phyloP scores from a whole-genome alignment of 371 early-diverging fungal genomes.

The Mucor lusitanicus region DNA sequence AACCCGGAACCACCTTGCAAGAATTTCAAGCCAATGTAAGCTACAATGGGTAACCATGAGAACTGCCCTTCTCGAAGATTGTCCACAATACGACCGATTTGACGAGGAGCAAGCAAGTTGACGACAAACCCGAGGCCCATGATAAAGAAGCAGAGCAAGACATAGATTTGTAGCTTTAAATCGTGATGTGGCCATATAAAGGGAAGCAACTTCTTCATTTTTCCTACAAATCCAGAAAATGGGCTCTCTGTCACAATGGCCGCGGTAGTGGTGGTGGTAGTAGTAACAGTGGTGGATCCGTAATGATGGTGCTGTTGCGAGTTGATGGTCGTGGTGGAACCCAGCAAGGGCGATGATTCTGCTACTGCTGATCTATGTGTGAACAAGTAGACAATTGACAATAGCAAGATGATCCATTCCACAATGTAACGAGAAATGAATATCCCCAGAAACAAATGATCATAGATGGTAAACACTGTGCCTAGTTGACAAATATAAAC shows the following conservation, averaged over 20 bases:
- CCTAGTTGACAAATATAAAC: not conserved
- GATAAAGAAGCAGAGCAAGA: constrained; percentile 68
- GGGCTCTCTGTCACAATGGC: constrained; percentile 23
- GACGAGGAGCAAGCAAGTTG: constrained; percentile 81
- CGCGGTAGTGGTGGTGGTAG: not conserved
- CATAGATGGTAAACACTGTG: constrained; percentile 38
- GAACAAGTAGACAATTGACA: constrained; percentile 37
- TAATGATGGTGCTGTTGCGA: constrained; percentile 10
- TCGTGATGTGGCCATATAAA: constrained; percentile 83
- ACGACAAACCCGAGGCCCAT: constrained; percentile 77
- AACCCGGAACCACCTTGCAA: constrained; percentile 83
- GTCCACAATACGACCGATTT: constrained; percentile 82
- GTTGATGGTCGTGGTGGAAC: constrained; percentile 6
- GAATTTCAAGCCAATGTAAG: constrained; percentile 74
- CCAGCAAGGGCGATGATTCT: constrained; percentile 13
- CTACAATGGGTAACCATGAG: constrained; percentile 68
- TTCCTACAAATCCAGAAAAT: constrained; percentile 49
- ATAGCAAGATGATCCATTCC: constrained; percentile 19
- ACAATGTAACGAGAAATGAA: constrained; percentile 42
- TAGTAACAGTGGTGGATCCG: not conserved
- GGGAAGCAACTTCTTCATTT: constrained; percentile 71
- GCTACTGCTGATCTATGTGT: constrained; percentile 5
- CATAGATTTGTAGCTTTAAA: constrained; percentile 62
- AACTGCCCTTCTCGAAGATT: constrained; percentile 36
- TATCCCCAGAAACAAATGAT: constrained; percentile 30